Conservation (phyloP, 768 basidiomycete species). For the Tephrocybe sp. region DNA sequence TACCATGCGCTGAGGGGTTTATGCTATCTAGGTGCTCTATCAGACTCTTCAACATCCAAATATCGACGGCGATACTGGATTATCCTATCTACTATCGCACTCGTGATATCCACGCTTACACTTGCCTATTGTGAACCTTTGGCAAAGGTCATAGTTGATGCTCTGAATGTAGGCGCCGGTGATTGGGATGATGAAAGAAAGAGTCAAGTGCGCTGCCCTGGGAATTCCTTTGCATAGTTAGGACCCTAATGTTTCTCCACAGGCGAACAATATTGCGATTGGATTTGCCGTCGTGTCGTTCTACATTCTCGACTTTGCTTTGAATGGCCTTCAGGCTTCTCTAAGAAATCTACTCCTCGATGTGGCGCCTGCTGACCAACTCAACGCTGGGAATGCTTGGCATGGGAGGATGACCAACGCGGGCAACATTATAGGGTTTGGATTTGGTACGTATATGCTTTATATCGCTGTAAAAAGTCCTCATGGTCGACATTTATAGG, state of each 20-base stretch:
- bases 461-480: not conserved
- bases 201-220: conserved; percentile 43
- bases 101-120: conserved; percentile 72
- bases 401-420: conserved; percentile 94
- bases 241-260: not conserved
- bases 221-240: not conserved
- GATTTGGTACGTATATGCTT: conserved; percentile 61
- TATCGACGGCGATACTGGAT: conserved; percentile 95
- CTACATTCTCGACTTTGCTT: conserved; percentile 94
- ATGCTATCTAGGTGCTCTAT: conserved; percentile 75
- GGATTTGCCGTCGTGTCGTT: conserved; percentile 86
- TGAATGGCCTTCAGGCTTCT: conserved; percentile 93
- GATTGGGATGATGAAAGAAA: conserved; percentile 84
- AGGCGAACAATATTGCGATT: conserved; percentile 75
- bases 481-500: conserved; percentile 39
- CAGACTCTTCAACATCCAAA: conserved; percentile 88
- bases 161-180: conserved; percentile 71
- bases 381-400: conserved; percentile 96
- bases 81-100: conserved; percentile 76
- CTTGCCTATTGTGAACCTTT: conserved; percentile 82
- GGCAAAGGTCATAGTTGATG: conserved; percentile 72
- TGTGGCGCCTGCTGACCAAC: conserved; percentile 82
- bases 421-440: conserved; percentile 95
- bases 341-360: conserved; percentile 93
- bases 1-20: conserved; percentile 24